Percentiles rank a stretch among this genome's conserved stretches.
These are phyloP conservation scores for Oryza glumipatula DNA, from an alignment of 176 grass and related monocot species.

Conservation along the genomic window DNA sequence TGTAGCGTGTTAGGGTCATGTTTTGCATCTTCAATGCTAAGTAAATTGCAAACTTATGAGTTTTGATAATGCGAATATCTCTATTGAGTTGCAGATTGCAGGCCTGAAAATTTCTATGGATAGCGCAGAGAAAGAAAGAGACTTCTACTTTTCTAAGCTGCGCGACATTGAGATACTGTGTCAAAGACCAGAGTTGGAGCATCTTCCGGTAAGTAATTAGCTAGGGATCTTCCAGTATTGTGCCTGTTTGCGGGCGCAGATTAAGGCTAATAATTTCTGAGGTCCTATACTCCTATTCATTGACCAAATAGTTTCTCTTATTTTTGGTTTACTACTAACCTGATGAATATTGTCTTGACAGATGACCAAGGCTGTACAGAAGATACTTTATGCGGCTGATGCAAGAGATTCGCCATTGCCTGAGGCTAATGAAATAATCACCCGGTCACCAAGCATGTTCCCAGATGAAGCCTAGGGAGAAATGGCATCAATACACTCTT, in stretches of 20 bases:
- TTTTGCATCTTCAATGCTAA: background rate
- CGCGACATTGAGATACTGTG: slow-evolving; percentile 86
- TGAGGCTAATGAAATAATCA: slow-evolving; percentile 76
- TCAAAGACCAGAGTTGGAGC: slow-evolving; percentile 80
- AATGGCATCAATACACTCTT: background rate
- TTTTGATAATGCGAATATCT: slow-evolving; percentile 20
- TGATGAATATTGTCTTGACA: slow-evolving; percentile 36
- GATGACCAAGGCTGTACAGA: slow-evolving; percentile 75
- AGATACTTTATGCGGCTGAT: slow-evolving; percentile 84
- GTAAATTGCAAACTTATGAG: background rate
- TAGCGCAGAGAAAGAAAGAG: slow-evolving; percentile 78
- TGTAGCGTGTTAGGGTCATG: background rate
- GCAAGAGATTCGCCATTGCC: slow-evolving; percentile 61
- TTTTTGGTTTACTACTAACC: background rate
- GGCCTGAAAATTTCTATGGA: slow-evolving; percentile 66
- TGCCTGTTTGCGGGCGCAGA: background rate
- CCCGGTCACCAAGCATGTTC: slow-evolving; percentile 58
- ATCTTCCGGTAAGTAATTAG: slow-evolving; percentile 65
- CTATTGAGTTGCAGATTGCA: slow-evolving; percentile 52
- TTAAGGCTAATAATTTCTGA: background rate
- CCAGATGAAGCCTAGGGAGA: slow-evolving; percentile 44
- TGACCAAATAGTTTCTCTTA: background rate
- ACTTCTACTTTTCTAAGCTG: slow-evolving; percentile 89
- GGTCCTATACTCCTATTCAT: background rate
- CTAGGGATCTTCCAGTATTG: background rate